These are phyloP conservation scores for Mrakia gelida DNA, from an alignment of 768 basidiomycete species.

Conservation along the genomic window DNA sequence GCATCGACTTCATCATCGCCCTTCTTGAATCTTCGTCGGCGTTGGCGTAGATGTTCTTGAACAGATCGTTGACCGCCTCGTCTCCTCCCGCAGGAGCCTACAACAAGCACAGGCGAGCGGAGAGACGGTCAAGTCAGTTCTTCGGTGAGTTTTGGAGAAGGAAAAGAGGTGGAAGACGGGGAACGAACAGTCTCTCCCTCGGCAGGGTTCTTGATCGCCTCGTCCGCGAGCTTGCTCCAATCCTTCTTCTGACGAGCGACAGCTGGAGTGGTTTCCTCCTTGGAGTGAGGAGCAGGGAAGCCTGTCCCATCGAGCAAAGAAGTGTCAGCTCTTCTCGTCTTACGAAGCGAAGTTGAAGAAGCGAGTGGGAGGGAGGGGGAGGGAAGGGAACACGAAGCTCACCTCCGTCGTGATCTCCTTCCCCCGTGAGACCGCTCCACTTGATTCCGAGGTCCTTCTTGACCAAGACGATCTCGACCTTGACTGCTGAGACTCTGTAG, in stretches of 20 bases:
- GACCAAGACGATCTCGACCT: conserved; percentile 69
- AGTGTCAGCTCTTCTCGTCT: conserved; percentile 36
- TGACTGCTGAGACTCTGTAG: conserved; percentile 17
- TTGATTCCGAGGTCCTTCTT: conserved; percentile 61
- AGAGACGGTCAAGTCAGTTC: not conserved
- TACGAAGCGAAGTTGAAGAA: conserved; percentile 37
- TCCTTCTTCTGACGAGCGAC: conserved; percentile 58
- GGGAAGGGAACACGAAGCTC: conserved; percentile 6
- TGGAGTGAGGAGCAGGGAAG: conserved; percentile 39
- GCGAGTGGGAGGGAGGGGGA: conserved; percentile 2
- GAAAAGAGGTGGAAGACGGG: conserved; percentile 28
- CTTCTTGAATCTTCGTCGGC: conserved; percentile 85
- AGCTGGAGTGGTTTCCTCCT: conserved; percentile 42
- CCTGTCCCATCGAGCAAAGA: conserved; percentile 41
- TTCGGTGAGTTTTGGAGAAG: not conserved
- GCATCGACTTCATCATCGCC: conserved; percentile 97
- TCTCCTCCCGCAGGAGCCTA: conserved; percentile 10
- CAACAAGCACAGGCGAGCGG: not conserved
- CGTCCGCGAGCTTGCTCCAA: conserved; percentile 74
- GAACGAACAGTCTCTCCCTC: conserved; percentile 52
- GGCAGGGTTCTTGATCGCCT: conserved; percentile 65
- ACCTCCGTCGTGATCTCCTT: conserved; percentile 59
- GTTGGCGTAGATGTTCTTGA: conserved; percentile 67
- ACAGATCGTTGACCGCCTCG: conserved; percentile 32
- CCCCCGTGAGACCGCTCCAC: conserved; percentile 73